Conservation (phyloP, 73 alveolate species). For the Tetrahymena malaccensis region DNA sequence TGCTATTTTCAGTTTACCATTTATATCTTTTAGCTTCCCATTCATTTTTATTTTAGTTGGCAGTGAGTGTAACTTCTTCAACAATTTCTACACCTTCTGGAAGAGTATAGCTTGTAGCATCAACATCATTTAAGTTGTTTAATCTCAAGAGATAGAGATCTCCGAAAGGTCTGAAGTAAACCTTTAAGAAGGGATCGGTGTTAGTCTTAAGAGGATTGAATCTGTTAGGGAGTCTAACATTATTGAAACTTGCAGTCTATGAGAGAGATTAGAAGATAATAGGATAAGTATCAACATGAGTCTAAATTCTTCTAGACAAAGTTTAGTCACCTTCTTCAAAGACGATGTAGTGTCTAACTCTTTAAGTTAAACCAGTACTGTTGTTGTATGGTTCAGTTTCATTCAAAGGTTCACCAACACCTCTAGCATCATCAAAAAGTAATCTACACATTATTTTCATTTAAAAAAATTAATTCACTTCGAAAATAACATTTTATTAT, state of each 20-base stretch:
- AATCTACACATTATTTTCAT: background rate
- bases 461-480: background rate
- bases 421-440: slow-evolving; percentile 71
- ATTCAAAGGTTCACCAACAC: slow-evolving; percentile 69
- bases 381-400: slow-evolving; percentile 55
- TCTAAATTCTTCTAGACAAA: background rate
- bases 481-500: too few species aligned
- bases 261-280: background rate
- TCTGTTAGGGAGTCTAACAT: background rate
- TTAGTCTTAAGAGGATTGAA: background rate
- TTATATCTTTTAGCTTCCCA: background rate
- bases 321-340: background rate
- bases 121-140: background rate
- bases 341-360: background rate
- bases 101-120: background rate
- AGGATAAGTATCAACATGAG: background rate
- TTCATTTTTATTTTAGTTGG: background rate
- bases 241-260: background rate
- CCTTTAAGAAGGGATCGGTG: background rate
- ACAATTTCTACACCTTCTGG: background rate
- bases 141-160: background rate
- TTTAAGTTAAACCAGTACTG: background rate
- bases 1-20: background rate
- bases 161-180: background rate
- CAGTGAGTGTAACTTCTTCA: background rate